These are phyloP conservation scores for Aspergillus homomorphus DNA, from an alignment of 495 filamentous ascomycete species.

Conservation along the genomic window DNA sequence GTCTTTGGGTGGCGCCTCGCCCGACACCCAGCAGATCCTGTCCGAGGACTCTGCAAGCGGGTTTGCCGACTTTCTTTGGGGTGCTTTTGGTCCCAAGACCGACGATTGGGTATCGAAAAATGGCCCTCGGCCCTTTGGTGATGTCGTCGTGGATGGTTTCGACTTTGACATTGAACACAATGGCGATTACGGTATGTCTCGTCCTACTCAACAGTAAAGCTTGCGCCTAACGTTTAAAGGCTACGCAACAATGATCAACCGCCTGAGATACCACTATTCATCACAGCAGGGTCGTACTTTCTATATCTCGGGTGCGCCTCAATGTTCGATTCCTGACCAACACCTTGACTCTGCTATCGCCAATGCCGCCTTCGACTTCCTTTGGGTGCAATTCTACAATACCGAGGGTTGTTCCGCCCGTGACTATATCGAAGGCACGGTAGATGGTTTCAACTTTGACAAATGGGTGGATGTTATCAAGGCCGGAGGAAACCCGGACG, in stretches of 20 bases:
- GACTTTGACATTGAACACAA: slow-evolving; percentile 64
- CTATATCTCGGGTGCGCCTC: slow-evolving; percentile 64
- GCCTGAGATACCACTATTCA: slow-evolving; percentile 51
- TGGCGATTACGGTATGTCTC: slow-evolving; percentile 42
- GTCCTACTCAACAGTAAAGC: not conserved
- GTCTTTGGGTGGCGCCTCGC: slow-evolving; percentile 57
- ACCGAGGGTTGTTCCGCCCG: slow-evolving; percentile 52
- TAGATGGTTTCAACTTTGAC: slow-evolving; percentile 59
- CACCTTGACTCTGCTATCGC: slow-evolving; percentile 53
- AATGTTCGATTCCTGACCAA: slow-evolving; percentile 59
- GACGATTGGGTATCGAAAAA: slow-evolving; percentile 30
- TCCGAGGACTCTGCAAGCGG: slow-evolving; percentile 31
- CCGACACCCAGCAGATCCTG: slow-evolving; percentile 38
- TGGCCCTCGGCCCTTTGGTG: slow-evolving; percentile 58
- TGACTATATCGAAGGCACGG: slow-evolving; percentile 38
- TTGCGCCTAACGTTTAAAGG: slow-evolving; percentile 26
- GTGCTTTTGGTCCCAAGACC: slow-evolving; percentile 55
- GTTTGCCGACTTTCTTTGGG: slow-evolving; percentile 63
- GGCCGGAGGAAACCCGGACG: slow-evolving; percentile 51
- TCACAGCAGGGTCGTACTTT: slow-evolving; percentile 43
- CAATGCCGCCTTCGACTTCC: slow-evolving; percentile 54
- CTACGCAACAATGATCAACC: slow-evolving; percentile 45
- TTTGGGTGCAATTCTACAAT: slow-evolving; percentile 74
- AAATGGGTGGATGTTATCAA: slow-evolving; percentile 64
- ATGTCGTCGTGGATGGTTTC: slow-evolving; percentile 65